These are phyloP conservation scores for Acanthochlamys bracteata DNA, from an alignment of 106 monocot genomes.

Conservation along the genomic window DNA sequence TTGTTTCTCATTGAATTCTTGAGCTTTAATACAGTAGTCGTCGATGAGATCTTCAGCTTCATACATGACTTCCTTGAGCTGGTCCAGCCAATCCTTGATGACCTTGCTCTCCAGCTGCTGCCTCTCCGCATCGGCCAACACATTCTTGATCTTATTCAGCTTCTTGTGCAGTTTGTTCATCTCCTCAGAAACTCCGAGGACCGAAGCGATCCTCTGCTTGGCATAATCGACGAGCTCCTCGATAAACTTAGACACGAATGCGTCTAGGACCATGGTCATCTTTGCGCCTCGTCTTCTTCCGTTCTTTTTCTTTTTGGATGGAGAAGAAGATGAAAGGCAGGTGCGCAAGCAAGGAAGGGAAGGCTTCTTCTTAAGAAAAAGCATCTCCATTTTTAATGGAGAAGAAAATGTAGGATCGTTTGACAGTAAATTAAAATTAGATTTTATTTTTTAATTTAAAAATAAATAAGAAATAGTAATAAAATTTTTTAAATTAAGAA, in stretches of 20 bases:
- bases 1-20: conserved; percentile 1
- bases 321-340: no score
- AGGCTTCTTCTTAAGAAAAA: no score
- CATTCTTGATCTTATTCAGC: neutral
- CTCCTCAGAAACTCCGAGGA: conserved; percentile 2
- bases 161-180: neutral
- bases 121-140: neutral
- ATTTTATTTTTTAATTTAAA: no score
- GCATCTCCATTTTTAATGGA: no score
- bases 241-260: neutral
- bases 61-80: conserved; percentile 18
- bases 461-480: no score
- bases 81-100: conserved; percentile 13
- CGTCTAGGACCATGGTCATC: neutral
- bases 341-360: no score
- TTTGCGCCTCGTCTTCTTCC: no score
- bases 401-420: no score
- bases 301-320: no score
- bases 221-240: neutral
- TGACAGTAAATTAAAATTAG: no score
- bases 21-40: conserved; percentile 6
- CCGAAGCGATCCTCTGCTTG: neutral
- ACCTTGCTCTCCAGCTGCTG: neutral
- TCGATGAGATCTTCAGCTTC: conserved; percentile 31
- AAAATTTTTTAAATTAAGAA: no score